Evolutionary conservation across 2,329 filamentous ascomycete species (phyloP).

Genomic region (Fusarium compactum): DNA sequence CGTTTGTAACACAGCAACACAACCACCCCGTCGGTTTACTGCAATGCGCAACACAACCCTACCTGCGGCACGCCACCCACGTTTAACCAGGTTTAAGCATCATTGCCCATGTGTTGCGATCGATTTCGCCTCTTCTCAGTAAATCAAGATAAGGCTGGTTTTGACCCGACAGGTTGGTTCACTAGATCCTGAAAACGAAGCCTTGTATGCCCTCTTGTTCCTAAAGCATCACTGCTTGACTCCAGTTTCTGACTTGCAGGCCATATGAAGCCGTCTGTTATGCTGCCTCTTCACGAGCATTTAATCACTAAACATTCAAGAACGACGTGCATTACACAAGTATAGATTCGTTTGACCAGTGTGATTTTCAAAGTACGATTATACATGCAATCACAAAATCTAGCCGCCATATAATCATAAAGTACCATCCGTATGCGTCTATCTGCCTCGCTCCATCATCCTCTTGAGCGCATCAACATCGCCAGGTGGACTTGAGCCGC

Average conservation of each 20-base stretch:
- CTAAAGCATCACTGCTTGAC: neutral
- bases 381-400: slow-evolving; percentile 20
- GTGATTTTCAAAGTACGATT: slow-evolving; percentile 6
- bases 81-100: slow-evolving; percentile 32
- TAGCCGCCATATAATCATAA: slow-evolving; percentile 29
- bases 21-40: slow-evolving; percentile 28
- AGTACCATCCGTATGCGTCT: slow-evolving; percentile 37
- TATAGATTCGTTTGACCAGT: slow-evolving; percentile 2
- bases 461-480: slow-evolving; percentile 4
- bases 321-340: neutral
- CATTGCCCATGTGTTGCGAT: slow-evolving; percentile 40
- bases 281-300: neutral
- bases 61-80: slow-evolving; percentile 37
- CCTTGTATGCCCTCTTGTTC: neutral
- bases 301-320: neutral
- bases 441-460: slow-evolving; percentile 23
- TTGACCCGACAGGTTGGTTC: slow-evolving; percentile 30
- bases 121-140: slow-evolving; percentile 18
- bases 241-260: neutral
- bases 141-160: slow-evolving; percentile 22
- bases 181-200: slow-evolving; percentile 1
- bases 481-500: slow-evolving; percentile 5
- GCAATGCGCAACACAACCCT: slow-evolving; percentile 38
- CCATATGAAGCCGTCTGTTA: neutral
- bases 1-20: slow-evolving; percentile 41